Percentiles rank a stretch among this genome's conserved stretches.
phyloP scores from a whole-genome alignment of 2,329 filamentous ascomycete species.

The Alternaria triticimaculans region DNA sequence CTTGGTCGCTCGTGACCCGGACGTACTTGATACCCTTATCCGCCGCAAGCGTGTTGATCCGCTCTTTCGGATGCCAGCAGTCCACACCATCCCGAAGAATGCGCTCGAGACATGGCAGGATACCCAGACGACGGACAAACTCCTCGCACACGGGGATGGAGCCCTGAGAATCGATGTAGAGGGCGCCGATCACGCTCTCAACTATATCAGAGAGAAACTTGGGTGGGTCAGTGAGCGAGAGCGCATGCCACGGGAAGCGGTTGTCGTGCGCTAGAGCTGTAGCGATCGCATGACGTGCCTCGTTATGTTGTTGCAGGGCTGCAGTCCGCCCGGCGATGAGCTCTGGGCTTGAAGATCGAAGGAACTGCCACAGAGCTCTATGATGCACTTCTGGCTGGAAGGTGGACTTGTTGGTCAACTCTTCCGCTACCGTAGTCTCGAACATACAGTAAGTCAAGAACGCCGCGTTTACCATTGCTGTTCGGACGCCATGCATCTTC shows the following conservation, averaged over 20 bases:
- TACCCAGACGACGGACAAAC: conserved; percentile 69
- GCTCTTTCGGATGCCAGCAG: conserved; percentile 73
- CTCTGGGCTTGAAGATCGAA: conserved; percentile 63
- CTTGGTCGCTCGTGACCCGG: conserved; percentile 22
- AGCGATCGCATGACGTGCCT: conserved; percentile 58
- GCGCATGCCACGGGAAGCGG: conserved; percentile 77
- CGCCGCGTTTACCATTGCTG: conserved; percentile 78
- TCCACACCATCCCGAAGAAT: conserved; percentile 58
- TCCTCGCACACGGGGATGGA: conserved; percentile 57
- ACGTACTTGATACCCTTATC: conserved; percentile 63
- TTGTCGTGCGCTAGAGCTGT: conserved; percentile 57
- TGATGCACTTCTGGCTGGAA: conserved; percentile 34
- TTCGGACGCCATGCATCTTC: conserved; percentile 78
- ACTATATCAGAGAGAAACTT: conserved; percentile 61
- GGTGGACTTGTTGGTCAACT: conserved; percentile 41
- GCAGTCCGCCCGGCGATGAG: conserved; percentile 58
- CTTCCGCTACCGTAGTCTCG: conserved; percentile 55
- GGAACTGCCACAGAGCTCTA: conserved; percentile 70
- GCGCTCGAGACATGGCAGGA: conserved; percentile 68
- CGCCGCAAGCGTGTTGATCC: conserved; percentile 66
- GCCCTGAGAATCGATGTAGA: conserved; percentile 74
- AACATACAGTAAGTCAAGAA: conserved; percentile 81
- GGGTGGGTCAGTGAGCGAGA: conserved; percentile 62
- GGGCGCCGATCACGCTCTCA: conserved; percentile 79
- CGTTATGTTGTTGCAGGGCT: conserved; percentile 55